Evolutionary conservation across 441 rosid species (phyloP).

Genomic region (Brassica hybrid): DNA sequence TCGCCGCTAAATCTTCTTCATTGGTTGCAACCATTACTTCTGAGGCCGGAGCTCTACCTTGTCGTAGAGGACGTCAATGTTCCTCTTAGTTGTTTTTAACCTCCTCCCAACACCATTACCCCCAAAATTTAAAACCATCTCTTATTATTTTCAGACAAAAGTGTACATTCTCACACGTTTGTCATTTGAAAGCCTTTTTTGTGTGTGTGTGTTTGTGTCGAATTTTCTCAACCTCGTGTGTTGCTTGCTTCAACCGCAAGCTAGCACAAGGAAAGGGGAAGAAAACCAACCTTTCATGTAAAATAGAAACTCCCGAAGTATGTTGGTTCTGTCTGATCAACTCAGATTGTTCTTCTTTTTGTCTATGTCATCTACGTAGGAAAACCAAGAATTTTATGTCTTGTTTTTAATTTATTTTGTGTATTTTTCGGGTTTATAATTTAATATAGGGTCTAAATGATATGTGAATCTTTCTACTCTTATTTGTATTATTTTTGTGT

Average conservation of each 20-base stretch:
- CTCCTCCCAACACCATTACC: slow-evolving; percentile 14
- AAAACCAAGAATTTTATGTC: slow-evolving; percentile 25
- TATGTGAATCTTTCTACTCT: slow-evolving; percentile 36
- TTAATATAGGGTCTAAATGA: slow-evolving; percentile 48
- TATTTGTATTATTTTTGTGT: slow-evolving; percentile 33
- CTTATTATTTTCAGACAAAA: slow-evolving; percentile 33
- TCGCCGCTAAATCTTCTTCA: slow-evolving; percentile 87
- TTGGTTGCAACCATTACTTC: slow-evolving; percentile 82
- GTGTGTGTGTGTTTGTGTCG: slow-evolving; percentile 33
- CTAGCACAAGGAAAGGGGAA: slow-evolving; percentile 24
- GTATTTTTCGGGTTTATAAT: slow-evolving; percentile 28
- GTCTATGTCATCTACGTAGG: slow-evolving; percentile 14
- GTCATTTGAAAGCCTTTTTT: slow-evolving; percentile 31
- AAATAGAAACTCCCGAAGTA: slow-evolving; percentile 36
- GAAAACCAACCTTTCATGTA: slow-evolving; percentile 35
- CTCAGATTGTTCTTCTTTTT: background rate
- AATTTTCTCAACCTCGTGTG: slow-evolving; percentile 43
- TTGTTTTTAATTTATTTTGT: background rate
- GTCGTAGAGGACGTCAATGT: slow-evolving; percentile 69
- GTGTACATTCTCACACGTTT: slow-evolving; percentile 46
- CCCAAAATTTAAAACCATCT: slow-evolving; percentile 20
- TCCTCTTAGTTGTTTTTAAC: slow-evolving; percentile 39
- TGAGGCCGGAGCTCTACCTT: slow-evolving; percentile 69
- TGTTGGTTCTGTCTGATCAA: slow-evolving; percentile 35
- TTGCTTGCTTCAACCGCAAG: slow-evolving; percentile 41